Evolutionary conservation across 164 flowering plant species (phyloP), one percentile per base, ranked within the genome.

Genomic region (Chloranthus sessilifolius): DNA sequence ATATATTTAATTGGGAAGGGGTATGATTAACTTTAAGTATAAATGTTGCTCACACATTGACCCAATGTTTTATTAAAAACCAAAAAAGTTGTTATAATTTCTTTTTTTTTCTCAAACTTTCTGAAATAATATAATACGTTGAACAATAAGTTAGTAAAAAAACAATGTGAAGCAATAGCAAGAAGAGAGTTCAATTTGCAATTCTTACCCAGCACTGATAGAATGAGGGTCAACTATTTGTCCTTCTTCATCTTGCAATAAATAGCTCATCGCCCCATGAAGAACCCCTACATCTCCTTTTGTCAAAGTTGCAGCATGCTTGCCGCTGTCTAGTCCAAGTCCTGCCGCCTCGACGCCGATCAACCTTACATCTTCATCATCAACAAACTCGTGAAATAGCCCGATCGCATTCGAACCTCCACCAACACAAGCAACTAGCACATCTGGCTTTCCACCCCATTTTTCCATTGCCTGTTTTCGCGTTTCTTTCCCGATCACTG

Each of bases 371-470:
- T 84, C 81, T 41, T 58, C 28, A 52, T 88, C 94, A 33, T 85
- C 77, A 22, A 88, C 78, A 64, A 84, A 88, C 52, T 84, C 94
- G 64, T 85, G 86, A 62, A 88, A 88, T 50, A 88, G 78, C 1
- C 96, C 96, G 74, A 88, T 83, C 31, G 95, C 95, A 67, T 87
- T 87, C 24, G 95, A 87, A 59, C 96, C 94, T 14, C 95, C 96
- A 52, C 96, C 96, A 60, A 85, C 89, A 75, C 96, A 88, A 2
- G 95, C 96, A 47, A 85, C 83, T 36, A 84, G 59, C 26, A 85
- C 77, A 61, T 88, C 90, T 19, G 96, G 94, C 46, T 77, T 80
- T 31, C 95, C 89, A 27, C 95, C 96, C 95, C 95, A 85, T 61
- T 85, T 85, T 48, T 85, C 89, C 66, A 83, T 21, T 7, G 95